Percentiles rank a stretch among this genome's conserved stretches.
phyloP scores from a whole-genome alignment of 768 basidiomycete genomes.

The Termitomyces sp. region DNA sequence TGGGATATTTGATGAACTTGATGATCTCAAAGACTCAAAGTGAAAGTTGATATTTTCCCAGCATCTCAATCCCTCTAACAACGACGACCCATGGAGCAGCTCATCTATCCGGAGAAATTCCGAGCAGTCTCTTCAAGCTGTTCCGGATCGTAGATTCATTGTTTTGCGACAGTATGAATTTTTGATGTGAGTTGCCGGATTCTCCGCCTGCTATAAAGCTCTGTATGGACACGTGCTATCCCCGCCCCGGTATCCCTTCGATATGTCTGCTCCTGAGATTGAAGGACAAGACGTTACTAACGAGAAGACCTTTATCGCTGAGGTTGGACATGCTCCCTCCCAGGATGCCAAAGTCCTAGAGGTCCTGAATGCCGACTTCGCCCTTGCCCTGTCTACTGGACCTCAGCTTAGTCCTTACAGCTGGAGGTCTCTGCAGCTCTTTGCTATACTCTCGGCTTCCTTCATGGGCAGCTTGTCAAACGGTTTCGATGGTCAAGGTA shows the following conservation, averaged over 20 bases:
- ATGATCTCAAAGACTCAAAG: neutral
- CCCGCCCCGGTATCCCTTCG: neutral
- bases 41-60: neutral
- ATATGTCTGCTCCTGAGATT: slow-evolving; percentile 14
- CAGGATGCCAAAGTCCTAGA: slow-evolving; percentile 21
- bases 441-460: slow-evolving; percentile 33
- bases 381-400: slow-evolving; percentile 38
- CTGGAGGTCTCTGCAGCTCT: slow-evolving; percentile 35
- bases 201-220: neutral
- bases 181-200: neutral
- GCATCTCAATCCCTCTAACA: neutral
- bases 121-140: neutral
- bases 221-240: neutral
- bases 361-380: slow-evolving; percentile 35
- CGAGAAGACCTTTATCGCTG: slow-evolving; percentile 4
- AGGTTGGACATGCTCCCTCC: neutral
- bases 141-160: neutral
- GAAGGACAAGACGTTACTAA: slow-evolving; percentile 13
- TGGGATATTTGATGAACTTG: too few species aligned
- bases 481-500: slow-evolving; percentile 43
- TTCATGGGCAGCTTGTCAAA: slow-evolving; percentile 44
- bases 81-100: neutral
- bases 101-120: neutral
- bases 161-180: neutral
- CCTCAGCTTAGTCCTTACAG: slow-evolving; percentile 36